These are phyloP conservation scores for Colletotrichum costaricense DNA, from an alignment of 2,329 filamentous ascomycete species.

Conservation along the genomic window DNA sequence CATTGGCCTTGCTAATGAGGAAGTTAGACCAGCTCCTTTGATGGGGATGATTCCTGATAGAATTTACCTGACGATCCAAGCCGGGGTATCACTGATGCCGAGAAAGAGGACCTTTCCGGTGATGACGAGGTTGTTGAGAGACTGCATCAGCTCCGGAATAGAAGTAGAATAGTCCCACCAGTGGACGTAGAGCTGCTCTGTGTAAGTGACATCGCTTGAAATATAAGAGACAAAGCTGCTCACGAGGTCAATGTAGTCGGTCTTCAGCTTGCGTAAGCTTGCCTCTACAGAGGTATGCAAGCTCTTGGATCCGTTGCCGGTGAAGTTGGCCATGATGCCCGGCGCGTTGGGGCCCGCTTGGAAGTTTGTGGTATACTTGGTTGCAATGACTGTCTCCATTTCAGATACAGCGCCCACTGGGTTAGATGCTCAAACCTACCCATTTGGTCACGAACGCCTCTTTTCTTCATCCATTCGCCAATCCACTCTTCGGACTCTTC, in stretches of 20 bases:
- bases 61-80: conserved; percentile 69
- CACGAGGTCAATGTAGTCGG: conserved; percentile 76
- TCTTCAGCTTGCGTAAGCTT: conserved; percentile 72
- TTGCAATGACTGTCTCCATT: conserved; percentile 67
- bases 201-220: conserved; percentile 10
- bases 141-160: conserved; percentile 76
- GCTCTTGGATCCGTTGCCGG: conserved; percentile 72
- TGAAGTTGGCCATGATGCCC: conserved; percentile 62
- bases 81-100: conserved; percentile 75
- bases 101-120: conserved; percentile 74
- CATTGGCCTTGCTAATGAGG: conserved; percentile 65
- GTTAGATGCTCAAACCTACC: conserved; percentile 48
- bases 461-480: conserved; percentile 76
- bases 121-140: conserved; percentile 69
- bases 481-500: conserved; percentile 73
- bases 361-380: conserved; percentile 75
- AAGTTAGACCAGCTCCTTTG: conserved; percentile 6
- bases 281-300: conserved; percentile 65
- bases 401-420: background rate
- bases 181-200: conserved; percentile 65
- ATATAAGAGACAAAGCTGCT: conserved; percentile 33
- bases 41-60: background rate
- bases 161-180: conserved; percentile 77
- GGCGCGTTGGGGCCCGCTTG: conserved; percentile 52
- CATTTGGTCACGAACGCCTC: conserved; percentile 74